Evolutionary conservation across 768 basidiomycete species (phyloP).

Genomic region (Rhodotorula graminis): DNA sequence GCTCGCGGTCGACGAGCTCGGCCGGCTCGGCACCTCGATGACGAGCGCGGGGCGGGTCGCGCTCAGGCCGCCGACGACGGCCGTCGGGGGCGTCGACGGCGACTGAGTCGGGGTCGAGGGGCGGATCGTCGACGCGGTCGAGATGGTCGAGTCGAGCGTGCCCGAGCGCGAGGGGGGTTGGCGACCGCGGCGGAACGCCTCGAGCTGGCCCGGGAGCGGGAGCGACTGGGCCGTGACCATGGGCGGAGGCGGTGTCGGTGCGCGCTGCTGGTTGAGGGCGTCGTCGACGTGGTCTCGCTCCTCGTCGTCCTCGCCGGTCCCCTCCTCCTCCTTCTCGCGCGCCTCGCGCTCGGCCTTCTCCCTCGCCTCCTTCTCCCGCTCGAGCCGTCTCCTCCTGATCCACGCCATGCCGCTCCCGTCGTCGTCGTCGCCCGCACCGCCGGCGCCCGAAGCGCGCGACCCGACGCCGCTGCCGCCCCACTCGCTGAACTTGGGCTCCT

Average conservation of each 20-base stretch:
- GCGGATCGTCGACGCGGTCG: conserved; percentile 22
- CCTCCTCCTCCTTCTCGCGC: background rate
- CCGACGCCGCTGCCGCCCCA: conserved; percentile 25
- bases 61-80: background rate
- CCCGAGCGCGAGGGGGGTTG: background rate
- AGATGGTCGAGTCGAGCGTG: conserved; percentile 28
- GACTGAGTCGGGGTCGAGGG: conserved; percentile 6
- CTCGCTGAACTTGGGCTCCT: conserved; percentile 31
- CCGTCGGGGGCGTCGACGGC: background rate
- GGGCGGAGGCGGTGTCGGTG: background rate
- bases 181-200: background rate
- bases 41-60: background rate
- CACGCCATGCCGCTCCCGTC: conserved; percentile 32
- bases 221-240: too few species aligned
- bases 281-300: background rate
- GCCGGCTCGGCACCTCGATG: background rate
- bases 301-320: background rate
- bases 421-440: background rate
- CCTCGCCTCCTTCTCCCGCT: conserved; percentile 8
- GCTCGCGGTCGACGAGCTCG: background rate
- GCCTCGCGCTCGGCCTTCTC: background rate
- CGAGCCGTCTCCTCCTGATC: conserved; percentile 13
- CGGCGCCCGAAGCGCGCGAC: background rate
- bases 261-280: background rate
- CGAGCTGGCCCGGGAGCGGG: background rate